Evolutionary conservation across 2,329 filamentous ascomycete species (phyloP).

Genomic region (Xylariomycetidae sp.): DNA sequence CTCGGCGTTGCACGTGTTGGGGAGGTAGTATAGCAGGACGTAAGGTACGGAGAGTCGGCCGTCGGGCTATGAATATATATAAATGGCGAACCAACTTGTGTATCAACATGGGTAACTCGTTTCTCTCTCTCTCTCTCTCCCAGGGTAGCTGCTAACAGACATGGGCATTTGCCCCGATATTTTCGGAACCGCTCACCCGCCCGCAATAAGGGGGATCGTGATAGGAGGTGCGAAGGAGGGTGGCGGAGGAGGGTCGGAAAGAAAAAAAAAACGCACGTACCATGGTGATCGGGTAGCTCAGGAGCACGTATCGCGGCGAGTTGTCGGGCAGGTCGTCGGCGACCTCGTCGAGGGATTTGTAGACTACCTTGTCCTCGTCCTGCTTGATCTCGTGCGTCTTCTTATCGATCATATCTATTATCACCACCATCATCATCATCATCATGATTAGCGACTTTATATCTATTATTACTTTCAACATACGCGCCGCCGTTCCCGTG

Average conservation of each 20-base stretch:
- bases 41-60: constrained; percentile 88
- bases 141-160: no score
- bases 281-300: constrained; percentile 86
- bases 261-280: constrained; percentile 42
- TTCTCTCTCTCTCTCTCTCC: no score
- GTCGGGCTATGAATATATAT: no score
- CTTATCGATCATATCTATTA: constrained; percentile 89
- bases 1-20: constrained; percentile 82
- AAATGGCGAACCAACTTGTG: no score
- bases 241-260: background rate
- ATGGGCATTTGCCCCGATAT: no score
- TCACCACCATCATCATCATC: no score
- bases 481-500: no score
- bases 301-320: constrained; percentile 79
- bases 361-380: constrained; percentile 70
- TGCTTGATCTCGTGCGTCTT: constrained; percentile 84
- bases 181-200: no score
- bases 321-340: constrained; percentile 90
- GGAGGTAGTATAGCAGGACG: constrained; percentile 91
- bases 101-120: no score
- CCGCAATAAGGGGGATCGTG: background rate
- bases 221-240: background rate
- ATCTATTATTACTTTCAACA: no score
- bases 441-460: no score
- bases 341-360: constrained; percentile 75